A percentile compares a stretch with the other conserved stretches of the same genome.
These are phyloP conservation scores for Pestalotiopsis fici DNA, from an alignment of 2,329 filamentous ascomycete species.

Conservation along the genomic window DNA sequence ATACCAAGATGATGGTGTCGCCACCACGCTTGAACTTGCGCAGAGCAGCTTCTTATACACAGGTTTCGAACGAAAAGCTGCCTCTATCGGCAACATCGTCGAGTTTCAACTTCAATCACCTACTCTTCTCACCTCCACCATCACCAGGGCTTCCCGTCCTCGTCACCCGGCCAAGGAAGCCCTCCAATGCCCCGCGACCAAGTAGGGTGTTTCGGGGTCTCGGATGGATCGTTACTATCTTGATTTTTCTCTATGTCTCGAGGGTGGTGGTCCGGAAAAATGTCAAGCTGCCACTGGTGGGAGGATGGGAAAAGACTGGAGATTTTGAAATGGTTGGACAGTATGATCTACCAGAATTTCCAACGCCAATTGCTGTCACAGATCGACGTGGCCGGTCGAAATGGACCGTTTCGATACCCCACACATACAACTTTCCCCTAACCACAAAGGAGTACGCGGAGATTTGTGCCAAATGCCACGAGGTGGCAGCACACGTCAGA, in stretches of 20 bases:
- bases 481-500: constrained; percentile 61
- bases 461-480: constrained; percentile 67
- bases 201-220: constrained; percentile 58
- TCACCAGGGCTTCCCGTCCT: constrained; percentile 72
- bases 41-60: constrained; percentile 57
- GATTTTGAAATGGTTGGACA: constrained; percentile 69
- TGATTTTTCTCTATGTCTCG: constrained; percentile 53
- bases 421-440: constrained; percentile 66
- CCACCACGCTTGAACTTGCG: constrained; percentile 61
- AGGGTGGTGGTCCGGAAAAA: constrained; percentile 31
- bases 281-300: constrained; percentile 29
- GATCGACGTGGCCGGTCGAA: constrained; percentile 65
- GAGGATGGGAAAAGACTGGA: constrained; percentile 40
- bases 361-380: constrained; percentile 70
- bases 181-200: constrained; percentile 55
- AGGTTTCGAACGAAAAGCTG: constrained; percentile 42
- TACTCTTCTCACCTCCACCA: constrained; percentile 68
- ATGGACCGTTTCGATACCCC: constrained; percentile 83
- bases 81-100: constrained; percentile 63
- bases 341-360: constrained; percentile 67
- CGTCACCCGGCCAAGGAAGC: constrained; percentile 65
- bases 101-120: constrained; percentile 66
- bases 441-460: constrained; percentile 65
- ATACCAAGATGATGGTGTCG: constrained; percentile 52
- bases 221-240: constrained; percentile 52